A percentile compares a stretch with the other conserved stretches of the same genome.
Conservation (phyloP, 2,329 filamentous ascomycete species). For the Coccinonectria pachysandricola region DNA sequence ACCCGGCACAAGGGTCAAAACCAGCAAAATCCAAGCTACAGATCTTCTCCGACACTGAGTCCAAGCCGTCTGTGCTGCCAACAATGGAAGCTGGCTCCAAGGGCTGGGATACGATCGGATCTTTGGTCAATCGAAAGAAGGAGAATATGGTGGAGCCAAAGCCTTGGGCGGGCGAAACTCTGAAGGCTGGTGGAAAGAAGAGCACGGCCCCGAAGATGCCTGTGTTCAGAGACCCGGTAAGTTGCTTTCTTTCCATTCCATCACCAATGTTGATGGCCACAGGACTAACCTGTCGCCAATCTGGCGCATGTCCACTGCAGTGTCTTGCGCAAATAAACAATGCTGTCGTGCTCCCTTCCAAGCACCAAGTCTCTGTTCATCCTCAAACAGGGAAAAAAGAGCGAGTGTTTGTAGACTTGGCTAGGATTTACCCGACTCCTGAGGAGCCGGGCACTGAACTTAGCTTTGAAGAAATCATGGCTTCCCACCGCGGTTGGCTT, state of each 20-base stretch:
- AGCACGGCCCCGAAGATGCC: slow-evolving; percentile 66
- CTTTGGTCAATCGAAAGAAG: slow-evolving; percentile 80
- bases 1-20: slow-evolving; percentile 44
- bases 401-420: slow-evolving; percentile 76
- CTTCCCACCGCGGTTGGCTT: slow-evolving; percentile 61
- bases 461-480: slow-evolving; percentile 87
- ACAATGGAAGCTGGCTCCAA: slow-evolving; percentile 45
- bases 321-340: slow-evolving; percentile 52
- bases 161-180: slow-evolving; percentile 84
- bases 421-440: slow-evolving; percentile 72
- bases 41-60: slow-evolving; percentile 76
- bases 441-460: slow-evolving; percentile 63
- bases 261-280: slow-evolving; percentile 72
- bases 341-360: slow-evolving; percentile 57
- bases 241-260: slow-evolving; percentile 27
- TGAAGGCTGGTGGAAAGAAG: slow-evolving; percentile 80
- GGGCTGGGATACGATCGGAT: slow-evolving; percentile 89
- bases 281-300: slow-evolving; percentile 77
- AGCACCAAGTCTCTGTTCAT: slow-evolving; percentile 73
- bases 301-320: slow-evolving; percentile 38
- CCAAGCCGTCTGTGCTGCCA: slow-evolving; percentile 45
- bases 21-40: slow-evolving; percentile 71
- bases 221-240: slow-evolving; percentile 92
- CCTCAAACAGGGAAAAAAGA: slow-evolving; percentile 74
- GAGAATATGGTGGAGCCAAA: slow-evolving; percentile 81